These are phyloP conservation scores for Fusarium tuaranense DNA, from an alignment of 2,329 filamentous ascomycete genomes.

Conservation along the genomic window DNA sequence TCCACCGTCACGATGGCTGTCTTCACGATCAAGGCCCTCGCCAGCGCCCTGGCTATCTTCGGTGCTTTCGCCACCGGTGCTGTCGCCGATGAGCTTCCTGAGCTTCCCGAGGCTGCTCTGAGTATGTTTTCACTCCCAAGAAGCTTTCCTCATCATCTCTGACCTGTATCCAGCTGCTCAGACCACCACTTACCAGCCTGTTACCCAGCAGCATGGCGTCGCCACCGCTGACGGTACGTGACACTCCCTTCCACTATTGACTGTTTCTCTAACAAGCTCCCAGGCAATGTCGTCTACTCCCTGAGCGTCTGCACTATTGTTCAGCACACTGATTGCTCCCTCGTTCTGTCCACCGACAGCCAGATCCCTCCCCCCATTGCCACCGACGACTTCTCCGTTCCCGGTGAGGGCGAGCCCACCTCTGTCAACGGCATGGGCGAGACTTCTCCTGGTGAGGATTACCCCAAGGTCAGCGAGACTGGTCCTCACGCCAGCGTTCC, in stretches of 20 bases:
- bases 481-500: slow-evolving; percentile 19
- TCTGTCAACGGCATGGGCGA: slow-evolving; percentile 29
- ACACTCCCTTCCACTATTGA: not conserved
- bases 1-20: slow-evolving; percentile 43
- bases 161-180: slow-evolving; percentile 42
- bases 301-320: slow-evolving; percentile 53
- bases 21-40: slow-evolving; percentile 45
- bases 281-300: slow-evolving; percentile 50
- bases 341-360: slow-evolving; percentile 44
- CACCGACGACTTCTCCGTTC: slow-evolving; percentile 15
- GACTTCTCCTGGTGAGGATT: slow-evolving; percentile 12
- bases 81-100: slow-evolving; percentile 12
- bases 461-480: slow-evolving; percentile 22
- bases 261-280: not conserved
- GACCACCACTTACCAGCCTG: slow-evolving; percentile 43
- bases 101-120: slow-evolving; percentile 20
- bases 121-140: slow-evolving; percentile 31
- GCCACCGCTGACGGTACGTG: slow-evolving; percentile 49
- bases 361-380: slow-evolving; percentile 17
- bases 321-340: slow-evolving; percentile 49
- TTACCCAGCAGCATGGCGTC: slow-evolving; percentile 48
- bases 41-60: slow-evolving; percentile 38
- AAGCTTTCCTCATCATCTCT: not conserved
- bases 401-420: slow-evolving; percentile 28
- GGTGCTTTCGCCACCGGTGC: slow-evolving; percentile 35